Evolutionary conservation across 257 asterid species (phyloP).

Genomic region (Petunia secreta): DNA sequence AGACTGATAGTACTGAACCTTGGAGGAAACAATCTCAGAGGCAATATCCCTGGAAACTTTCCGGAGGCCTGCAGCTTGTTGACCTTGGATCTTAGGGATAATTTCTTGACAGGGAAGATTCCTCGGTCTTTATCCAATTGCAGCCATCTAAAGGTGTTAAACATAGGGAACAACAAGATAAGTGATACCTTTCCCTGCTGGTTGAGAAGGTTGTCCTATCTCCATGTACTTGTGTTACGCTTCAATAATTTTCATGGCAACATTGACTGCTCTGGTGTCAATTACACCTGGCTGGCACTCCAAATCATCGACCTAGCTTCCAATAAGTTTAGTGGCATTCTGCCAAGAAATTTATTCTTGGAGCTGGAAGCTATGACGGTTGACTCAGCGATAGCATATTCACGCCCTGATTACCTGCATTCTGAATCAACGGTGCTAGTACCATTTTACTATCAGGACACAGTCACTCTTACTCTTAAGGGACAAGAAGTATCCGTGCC

Average conservation of each 20-base stretch:
- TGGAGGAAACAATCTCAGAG: conserved; percentile 49
- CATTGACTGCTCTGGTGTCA: conserved; percentile 33
- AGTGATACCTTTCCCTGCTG: conserved; percentile 35
- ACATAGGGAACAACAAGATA: conserved; percentile 46
- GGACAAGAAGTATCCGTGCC: conserved; percentile 31
- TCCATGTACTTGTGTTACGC: conserved; percentile 59
- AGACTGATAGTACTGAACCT: conserved; percentile 44
- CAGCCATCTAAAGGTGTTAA: conserved; percentile 38
- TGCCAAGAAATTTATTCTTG: conserved; percentile 37
- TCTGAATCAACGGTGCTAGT: neutral
- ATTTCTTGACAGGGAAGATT: conserved; percentile 39
- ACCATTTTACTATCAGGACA: conserved; percentile 34
- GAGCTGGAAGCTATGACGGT: conserved; percentile 50
- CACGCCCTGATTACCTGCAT: conserved; percentile 29
- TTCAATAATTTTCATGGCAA: conserved; percentile 57
- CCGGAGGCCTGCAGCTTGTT: conserved; percentile 38
- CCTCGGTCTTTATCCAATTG: conserved; percentile 54
- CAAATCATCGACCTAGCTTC: conserved; percentile 63
- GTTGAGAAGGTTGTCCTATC: conserved; percentile 34
- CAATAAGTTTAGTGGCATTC: conserved; percentile 52
- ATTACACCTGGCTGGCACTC: conserved; percentile 60
- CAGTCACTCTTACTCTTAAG: conserved; percentile 36
- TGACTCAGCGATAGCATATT: conserved; percentile 28
- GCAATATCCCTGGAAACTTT: conserved; percentile 42
- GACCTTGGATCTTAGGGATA: conserved; percentile 52